phyloP scores from a whole-genome alignment of 169 alveolate species.

The Besnoitia besnoiti region DNA sequence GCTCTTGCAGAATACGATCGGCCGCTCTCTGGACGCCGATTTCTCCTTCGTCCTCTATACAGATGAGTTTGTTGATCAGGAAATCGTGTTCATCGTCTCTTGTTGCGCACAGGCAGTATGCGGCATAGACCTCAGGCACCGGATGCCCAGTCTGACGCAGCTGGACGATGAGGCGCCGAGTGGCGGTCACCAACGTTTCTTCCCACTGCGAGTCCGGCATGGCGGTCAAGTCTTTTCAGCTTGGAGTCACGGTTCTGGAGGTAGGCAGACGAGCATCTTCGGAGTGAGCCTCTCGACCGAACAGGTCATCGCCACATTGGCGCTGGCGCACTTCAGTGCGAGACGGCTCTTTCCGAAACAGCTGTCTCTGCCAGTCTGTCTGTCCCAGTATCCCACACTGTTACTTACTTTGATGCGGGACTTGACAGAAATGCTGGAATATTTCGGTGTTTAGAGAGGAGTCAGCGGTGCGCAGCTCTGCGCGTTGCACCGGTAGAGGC shows the following conservation, averaged over 20 bases:
- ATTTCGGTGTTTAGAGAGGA: no score
- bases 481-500: no score
- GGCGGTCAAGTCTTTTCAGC: not conserved
- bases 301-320: not conserved
- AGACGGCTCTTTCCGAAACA: no score
- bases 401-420: no score
- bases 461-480: no score
- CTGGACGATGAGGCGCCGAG: not conserved
- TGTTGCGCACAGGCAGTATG: conserved; percentile 6
- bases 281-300: not conserved
- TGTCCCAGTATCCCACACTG: no score
- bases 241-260: not conserved
- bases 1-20: not conserved
- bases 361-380: no score
- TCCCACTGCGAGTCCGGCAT: not conserved
- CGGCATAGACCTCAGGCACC: conserved; percentile 12
- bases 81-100: not conserved
- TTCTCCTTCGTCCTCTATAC: not conserved
- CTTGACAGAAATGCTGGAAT: no score
- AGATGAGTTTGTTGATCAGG: not conserved
- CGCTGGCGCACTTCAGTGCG: no score
- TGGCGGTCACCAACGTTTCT: not conserved
- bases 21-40: not conserved
- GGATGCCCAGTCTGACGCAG: conserved; percentile 1
- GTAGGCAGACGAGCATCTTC: not conserved